Conservation (phyloP, 345 rosid genomes). For the Populus tremula region DNA sequence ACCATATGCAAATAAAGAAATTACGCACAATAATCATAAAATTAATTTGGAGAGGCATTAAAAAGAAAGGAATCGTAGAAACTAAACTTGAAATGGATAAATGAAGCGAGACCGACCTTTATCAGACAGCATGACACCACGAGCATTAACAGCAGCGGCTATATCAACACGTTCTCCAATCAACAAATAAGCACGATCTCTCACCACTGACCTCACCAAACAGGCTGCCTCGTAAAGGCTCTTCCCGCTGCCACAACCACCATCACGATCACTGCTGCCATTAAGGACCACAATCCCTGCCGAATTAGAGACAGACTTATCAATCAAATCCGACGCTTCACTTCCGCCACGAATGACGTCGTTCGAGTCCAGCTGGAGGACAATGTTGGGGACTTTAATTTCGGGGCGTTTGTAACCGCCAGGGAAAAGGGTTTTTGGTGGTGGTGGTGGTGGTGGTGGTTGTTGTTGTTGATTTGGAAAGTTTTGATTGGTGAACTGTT, state of each 20-base stretch:
- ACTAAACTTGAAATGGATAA: neutral
- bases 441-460: conserved; percentile 35
- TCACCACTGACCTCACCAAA: conserved; percentile 69
- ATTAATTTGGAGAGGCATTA: neutral
- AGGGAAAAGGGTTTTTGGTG: conserved; percentile 73
- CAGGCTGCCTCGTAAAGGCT: conserved; percentile 82
- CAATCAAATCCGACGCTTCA: conserved; percentile 53
- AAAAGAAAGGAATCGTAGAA: neutral
- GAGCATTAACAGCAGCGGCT: conserved; percentile 78
- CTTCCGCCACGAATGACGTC: conserved; percentile 44
- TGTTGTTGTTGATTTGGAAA: conserved; percentile 15
- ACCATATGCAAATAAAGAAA: neutral
- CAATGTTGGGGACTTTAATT: conserved; percentile 65
- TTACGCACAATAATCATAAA: neutral
- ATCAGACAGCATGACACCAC: conserved; percentile 90
- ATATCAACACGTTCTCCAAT: conserved; percentile 83
- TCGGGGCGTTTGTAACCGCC: conserved; percentile 94
- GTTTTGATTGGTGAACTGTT: neutral
- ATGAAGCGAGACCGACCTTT: conserved; percentile 44
- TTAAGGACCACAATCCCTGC: conserved; percentile 76
- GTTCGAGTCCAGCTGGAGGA: conserved; percentile 60
- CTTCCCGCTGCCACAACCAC: conserved; percentile 46
- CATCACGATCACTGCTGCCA: conserved; percentile 35
- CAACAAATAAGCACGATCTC: conserved; percentile 76
- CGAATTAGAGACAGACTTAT: conserved; percentile 62